Percentiles rank a stretch among this genome's conserved stretches.
Evolutionary conservation across 768 basidiomycete species (phyloP).

Genomic region (Lactarius sp.): DNA sequence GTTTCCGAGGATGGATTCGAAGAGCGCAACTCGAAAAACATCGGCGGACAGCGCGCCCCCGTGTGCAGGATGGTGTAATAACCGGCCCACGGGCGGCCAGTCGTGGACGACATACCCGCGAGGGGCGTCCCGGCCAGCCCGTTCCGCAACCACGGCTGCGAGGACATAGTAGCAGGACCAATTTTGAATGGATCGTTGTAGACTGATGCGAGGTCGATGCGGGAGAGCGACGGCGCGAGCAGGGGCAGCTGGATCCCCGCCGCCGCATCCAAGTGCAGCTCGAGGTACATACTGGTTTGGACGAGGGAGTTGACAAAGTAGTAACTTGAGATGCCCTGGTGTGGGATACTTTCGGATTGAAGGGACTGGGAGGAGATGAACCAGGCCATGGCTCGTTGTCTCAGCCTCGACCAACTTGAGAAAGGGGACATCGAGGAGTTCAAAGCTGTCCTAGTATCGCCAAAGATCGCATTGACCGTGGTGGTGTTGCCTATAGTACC

Average conservation of each 20-base stretch:
- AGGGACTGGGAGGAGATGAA: too few species aligned
- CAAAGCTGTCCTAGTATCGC: neutral
- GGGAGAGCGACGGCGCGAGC: neutral
- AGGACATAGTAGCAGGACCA: neutral
- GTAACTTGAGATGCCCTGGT: neutral
- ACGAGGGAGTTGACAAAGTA: conserved; percentile 1
- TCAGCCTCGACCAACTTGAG: too few species aligned
- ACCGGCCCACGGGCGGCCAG: neutral
- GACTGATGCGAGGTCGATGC: neutral
- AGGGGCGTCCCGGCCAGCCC: conserved; percentile 11
- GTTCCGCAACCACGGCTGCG: conserved; percentile 8
- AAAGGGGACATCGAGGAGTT: too few species aligned
- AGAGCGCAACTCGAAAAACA: conserved; percentile 6
- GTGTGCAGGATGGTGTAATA: neutral
- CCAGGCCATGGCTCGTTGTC: too few species aligned
- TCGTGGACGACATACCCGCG: neutral
- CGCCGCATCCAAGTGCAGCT: neutral
- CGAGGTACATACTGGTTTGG: neutral
- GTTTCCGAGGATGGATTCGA: neutral
- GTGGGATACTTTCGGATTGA: neutral
- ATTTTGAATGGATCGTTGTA: neutral
- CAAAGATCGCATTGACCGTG: conserved; percentile 9
- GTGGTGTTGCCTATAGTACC: neutral
- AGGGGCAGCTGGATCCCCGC: neutral
- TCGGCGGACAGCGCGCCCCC: neutral